Percentiles rank a stretch among this genome's conserved stretches.
Evolutionary conservation across 768 basidiomycete genomes (phyloP).

Genomic region (Rhodocollybia butyracea): DNA sequence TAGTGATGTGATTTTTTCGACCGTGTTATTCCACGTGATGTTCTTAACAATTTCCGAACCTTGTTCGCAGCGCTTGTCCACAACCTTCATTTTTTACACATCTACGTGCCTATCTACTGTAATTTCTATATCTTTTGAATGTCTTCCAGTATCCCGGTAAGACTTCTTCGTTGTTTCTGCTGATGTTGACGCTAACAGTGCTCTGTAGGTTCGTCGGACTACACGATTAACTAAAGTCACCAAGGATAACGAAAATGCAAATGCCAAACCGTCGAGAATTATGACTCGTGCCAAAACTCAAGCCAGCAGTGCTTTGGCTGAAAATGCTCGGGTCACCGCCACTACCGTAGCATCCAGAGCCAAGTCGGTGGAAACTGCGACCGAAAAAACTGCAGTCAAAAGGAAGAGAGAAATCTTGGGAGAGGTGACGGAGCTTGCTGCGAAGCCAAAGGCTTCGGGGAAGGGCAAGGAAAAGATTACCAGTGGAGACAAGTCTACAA

Average conservation of each 20-base stretch:
- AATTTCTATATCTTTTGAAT: conserved; percentile 18
- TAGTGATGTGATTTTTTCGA: too few species aligned
- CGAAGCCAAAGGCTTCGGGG: conserved; percentile 28
- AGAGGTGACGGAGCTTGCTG: conserved; percentile 61
- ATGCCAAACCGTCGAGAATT: conserved; percentile 11
- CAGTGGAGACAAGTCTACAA: conserved; percentile 61
- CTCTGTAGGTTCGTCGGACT: conserved; percentile 9
- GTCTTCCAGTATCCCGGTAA: conserved; percentile 47
- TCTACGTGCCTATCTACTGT: background rate
- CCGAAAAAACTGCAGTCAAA: conserved; percentile 54
- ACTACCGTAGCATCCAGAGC: conserved; percentile 53
- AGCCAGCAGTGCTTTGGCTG: conserved; percentile 25
- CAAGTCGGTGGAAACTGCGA: conserved; percentile 39
- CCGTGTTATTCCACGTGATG: too few species aligned
- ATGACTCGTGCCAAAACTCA: conserved; percentile 28
- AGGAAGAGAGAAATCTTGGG: conserved; percentile 79
- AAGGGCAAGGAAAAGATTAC: conserved; percentile 63
- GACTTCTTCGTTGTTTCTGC: conserved; percentile 16
- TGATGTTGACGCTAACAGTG: background rate
- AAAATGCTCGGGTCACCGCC: conserved; percentile 33
- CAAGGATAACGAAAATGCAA: conserved; percentile 13
- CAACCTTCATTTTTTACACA: background rate
- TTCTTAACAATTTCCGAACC: background rate
- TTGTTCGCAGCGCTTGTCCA: background rate
- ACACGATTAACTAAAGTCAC: background rate